phyloP scores from a whole-genome alignment of 352 stramenopile species.

The Pythium angustatum region DNA sequence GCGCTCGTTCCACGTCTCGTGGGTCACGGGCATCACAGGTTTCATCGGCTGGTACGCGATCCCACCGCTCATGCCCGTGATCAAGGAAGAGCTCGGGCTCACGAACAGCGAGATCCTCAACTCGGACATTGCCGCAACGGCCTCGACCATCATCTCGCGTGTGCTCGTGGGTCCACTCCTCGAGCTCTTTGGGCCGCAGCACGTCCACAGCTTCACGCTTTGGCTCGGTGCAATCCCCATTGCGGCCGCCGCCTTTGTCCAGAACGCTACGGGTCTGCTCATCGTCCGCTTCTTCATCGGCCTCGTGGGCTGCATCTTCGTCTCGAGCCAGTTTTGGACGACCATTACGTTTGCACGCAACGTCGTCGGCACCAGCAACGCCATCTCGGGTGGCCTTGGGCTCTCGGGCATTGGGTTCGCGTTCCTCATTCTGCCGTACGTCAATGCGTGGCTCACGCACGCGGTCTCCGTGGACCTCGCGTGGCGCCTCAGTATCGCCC shows the following conservation, averaged over 20 bases:
- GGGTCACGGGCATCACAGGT: conserved; percentile 91
- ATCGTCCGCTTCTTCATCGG: conserved; percentile 95
- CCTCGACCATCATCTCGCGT: conserved; percentile 92
- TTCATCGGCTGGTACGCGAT: conserved; percentile 96
- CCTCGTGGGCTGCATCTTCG: conserved; percentile 93
- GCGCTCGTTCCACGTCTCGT: conserved; percentile 93
- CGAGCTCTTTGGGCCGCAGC: conserved; percentile 90
- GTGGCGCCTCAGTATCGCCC: conserved; percentile 91
- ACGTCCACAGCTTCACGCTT: conserved; percentile 82
- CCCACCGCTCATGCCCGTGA: conserved; percentile 91
- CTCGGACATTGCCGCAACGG: conserved; percentile 91
- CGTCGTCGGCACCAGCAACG: conserved; percentile 93
- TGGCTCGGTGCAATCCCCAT: conserved; percentile 86
- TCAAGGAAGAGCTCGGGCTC: conserved; percentile 84
- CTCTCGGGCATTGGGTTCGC: conserved; percentile 92
- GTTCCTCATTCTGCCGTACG: conserved; percentile 86
- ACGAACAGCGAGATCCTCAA: conserved; percentile 89
- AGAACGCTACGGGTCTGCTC: conserved; percentile 63
- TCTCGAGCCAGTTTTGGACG: conserved; percentile 95
- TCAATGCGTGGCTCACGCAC: conserved; percentile 86
- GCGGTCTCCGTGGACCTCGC: conserved; percentile 73
- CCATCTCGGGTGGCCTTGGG: conserved; percentile 90
- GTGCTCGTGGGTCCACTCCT: conserved; percentile 92
- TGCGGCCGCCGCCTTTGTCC: conserved; percentile 86
- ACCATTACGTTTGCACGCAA: conserved; percentile 94